These are phyloP conservation scores for Paragyromitra xinjiangensis DNA, from an alignment of 495 filamentous ascomycete genomes.

Conservation along the genomic window DNA sequence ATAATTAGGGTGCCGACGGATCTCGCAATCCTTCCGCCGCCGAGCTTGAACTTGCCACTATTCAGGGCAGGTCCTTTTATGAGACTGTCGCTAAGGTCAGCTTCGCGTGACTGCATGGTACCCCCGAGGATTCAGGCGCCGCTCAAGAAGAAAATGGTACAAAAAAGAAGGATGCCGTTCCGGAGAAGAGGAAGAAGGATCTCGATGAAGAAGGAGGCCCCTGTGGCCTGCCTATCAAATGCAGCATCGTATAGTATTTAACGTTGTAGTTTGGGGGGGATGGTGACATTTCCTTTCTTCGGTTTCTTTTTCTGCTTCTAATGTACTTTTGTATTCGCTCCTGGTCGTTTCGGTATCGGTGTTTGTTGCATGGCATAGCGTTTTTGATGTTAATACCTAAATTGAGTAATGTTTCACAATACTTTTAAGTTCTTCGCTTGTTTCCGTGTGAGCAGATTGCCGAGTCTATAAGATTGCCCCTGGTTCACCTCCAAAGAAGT, in stretches of 20 bases:
- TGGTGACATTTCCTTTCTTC: slow-evolving; percentile 17
- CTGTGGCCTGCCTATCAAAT: slow-evolving; percentile 76
- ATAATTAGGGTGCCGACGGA: slow-evolving; percentile 69
- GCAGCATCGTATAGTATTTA: slow-evolving; percentile 65
- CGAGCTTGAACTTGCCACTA: slow-evolving; percentile 80
- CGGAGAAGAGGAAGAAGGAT: slow-evolving; percentile 59
- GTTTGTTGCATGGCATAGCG: slow-evolving; percentile 36
- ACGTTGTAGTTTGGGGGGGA: slow-evolving; percentile 11
- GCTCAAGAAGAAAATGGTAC: slow-evolving; percentile 52
- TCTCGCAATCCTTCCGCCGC: slow-evolving; percentile 76
- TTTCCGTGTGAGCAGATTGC: neutral
- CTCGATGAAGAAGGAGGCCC: slow-evolving; percentile 64
- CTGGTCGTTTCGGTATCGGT: slow-evolving; percentile 32
- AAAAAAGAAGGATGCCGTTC: slow-evolving; percentile 56
- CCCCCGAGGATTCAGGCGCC: slow-evolving; percentile 56
- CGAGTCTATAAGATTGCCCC: neutral
- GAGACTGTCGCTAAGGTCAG: slow-evolving; percentile 75
- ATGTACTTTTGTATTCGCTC: slow-evolving; percentile 22
- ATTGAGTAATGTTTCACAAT: slow-evolving; percentile 26
- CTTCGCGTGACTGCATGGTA: slow-evolving; percentile 84
- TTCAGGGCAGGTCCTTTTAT: slow-evolving; percentile 89
- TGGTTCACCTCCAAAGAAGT: neutral
- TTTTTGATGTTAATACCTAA: slow-evolving; percentile 31
- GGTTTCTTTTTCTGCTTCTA: slow-evolving; percentile 12
- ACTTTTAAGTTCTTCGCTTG: slow-evolving; percentile 4